These are phyloP conservation scores for Trichoderma polysporum DNA, from an alignment of 2,329 filamentous ascomycete genomes.

Conservation along the genomic window DNA sequence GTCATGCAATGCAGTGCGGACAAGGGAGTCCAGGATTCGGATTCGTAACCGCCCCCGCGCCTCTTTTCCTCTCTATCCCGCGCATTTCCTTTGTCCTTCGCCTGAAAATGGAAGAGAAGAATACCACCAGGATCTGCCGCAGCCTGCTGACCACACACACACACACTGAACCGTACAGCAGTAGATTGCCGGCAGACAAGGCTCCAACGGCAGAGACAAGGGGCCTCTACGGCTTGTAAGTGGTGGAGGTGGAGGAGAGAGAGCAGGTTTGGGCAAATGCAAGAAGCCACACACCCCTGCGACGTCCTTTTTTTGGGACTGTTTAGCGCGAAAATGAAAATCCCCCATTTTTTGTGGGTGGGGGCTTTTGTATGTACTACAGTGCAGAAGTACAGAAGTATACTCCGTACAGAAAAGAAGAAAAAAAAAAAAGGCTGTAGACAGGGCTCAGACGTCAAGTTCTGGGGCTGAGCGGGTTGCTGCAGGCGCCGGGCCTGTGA, in stretches of 20 bases:
- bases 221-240: not conserved
- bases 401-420: not conserved
- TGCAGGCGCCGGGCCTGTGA: conserved; percentile 34
- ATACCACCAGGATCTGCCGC: conserved; percentile 8
- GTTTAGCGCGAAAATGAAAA: too few species aligned
- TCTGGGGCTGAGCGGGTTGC: conserved; percentile 28
- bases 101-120: not conserved
- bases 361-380: not conserved
- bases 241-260: not conserved
- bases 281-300: too few species aligned
- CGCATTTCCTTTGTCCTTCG: too few species aligned
- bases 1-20: not conserved
- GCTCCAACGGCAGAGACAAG: too few species aligned
- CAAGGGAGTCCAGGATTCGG: not conserved
- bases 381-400: too few species aligned
- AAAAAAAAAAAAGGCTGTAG: not conserved
- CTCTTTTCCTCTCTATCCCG: not conserved
- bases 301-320: too few species aligned
- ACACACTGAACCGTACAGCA: too few species aligned
- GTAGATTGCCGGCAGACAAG: conserved; percentile 2
- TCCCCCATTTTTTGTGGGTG: too few species aligned
- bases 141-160: conserved; percentile 3
- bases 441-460: not conserved
- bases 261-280: too few species aligned
- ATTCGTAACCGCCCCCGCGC: not conserved